Evolutionary conservation across 345 rosid species (phyloP), one percentile per base, ranked within the genome.

Genomic region (Corymbia maculata): DNA sequence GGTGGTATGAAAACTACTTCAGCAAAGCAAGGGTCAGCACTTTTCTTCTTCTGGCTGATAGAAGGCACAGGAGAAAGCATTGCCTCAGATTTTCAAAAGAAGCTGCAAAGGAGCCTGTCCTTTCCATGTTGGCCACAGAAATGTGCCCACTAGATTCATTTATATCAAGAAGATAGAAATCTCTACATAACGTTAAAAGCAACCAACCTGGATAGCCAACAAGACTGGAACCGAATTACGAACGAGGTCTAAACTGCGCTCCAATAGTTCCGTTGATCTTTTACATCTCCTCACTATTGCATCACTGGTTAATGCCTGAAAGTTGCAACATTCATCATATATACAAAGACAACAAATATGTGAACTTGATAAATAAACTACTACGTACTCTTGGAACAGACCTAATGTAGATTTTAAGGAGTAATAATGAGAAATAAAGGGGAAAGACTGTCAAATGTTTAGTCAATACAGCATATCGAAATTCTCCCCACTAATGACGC

Each of bases 261-360:
- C 98, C 90, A 96, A 89, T 84, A 91, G 79, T 52, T 90, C 90
- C 88, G 92, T 95, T 17, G 91, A 86, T 89, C 88, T 94, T 86
- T 82, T 84, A 88, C 93, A 95, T 92, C 95, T 94, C 30, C 90
- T 86, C 86, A 93, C 90, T 88, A 94, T 91, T 26, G 51, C 91
- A 59, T 93, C 93, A 57, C 95, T 95, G 5, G 93, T 95, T 52
- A 95, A 68, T 86, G 95, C 99, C 99, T 97, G 93, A 92, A 92
- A 91, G 91, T 88, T 87, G 80, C 21, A 68, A 68, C 44, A 79
- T 88, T 36, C 55, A 87, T 86, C 44, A 68, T 36, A 30, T 17
- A 8, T 68, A 15, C 51, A 6, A 52, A 64, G 80, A 47, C 80
- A 70, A 70, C 80, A 70, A 70, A 32, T 32, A 70, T 17, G 45